Base-by-base conservation (phyloP, 306 rosid genomes). In the Sicyos edulis region DNA sequence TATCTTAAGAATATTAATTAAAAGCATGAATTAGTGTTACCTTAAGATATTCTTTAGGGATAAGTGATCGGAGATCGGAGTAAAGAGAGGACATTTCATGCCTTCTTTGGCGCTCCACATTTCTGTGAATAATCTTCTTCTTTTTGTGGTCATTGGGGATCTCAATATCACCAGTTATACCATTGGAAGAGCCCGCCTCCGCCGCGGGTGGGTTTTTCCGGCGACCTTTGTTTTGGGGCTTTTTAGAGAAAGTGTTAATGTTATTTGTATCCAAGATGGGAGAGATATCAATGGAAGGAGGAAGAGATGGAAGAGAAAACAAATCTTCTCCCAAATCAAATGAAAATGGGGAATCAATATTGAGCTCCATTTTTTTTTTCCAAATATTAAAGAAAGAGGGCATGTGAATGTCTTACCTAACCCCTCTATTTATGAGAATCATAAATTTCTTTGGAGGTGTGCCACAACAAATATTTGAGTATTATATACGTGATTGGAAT, bases 91-190 rank as follows among this genome's bases (percentile, higher is more conserved):
- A 62, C 87, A 79, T 83, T 56, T 86, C 84, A 72, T 71, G 89
- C 45, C 89, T 79, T 68, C 89, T 72, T 59, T 80, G 85, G 4
- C 85, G 78, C 62, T 85, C 89, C 59, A 79, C 42, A 24, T 83
- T 79, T 79, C 87, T 83, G 10, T 81, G 87, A 7, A 68, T 54
- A 7, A 81, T 65, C 81, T 81, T 86, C 75, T 61, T 80, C 74
- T 70, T 70, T 64, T 82, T 83, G 32, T 57, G 19, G 0, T 73
- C 54, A 10, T 67, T 47, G 10, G 13, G 5, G 72, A 2, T 67
- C 13, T 2, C 37, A 12, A 26, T 26, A 26, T 26, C 32, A 3
- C 12, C 19, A 6, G 0, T 6, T 0, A 20, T 20, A 13, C 45
- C 54, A 7, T 67, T 12, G 40, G 21, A 47, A 21, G 14, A 10